Conservation (phyloP, 2,329 filamentous ascomycete genomes). For the Sporothrix luriei region DNA sequence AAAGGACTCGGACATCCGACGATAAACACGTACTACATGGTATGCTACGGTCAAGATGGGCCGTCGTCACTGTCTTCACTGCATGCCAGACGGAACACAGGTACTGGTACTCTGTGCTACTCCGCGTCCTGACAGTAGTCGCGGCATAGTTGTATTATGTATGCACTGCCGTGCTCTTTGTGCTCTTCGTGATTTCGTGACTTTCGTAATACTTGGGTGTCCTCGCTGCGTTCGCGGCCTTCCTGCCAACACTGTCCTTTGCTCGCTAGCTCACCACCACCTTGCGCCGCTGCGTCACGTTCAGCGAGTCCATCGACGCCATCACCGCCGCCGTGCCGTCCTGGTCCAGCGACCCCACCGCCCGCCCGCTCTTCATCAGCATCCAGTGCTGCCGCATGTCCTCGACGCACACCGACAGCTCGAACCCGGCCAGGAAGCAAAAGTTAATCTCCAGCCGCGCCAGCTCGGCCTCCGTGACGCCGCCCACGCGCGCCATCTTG, state of each 20-base stretch:
- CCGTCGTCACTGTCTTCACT: too few relatives aligned
- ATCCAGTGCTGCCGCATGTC: slow-evolving; percentile 67
- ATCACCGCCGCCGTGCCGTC: slow-evolving; percentile 32
- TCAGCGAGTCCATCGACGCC: slow-evolving; percentile 28
- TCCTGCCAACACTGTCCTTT: not conserved
- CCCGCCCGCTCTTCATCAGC: slow-evolving; percentile 52
- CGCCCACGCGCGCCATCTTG: slow-evolving; percentile 83
- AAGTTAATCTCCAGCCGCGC: slow-evolving; percentile 86
- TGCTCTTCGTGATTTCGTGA: not conserved
- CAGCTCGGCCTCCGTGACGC: slow-evolving; percentile 79
- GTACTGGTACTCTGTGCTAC: too few relatives aligned
- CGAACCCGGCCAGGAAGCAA: slow-evolving; percentile 83
- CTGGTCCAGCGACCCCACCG: slow-evolving; percentile 35
- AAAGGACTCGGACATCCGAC: too few relatives aligned
- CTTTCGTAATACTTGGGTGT: not conserved
- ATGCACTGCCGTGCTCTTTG: not conserved
- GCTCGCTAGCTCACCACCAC: slow-evolving; percentile 37
- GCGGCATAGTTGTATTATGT: not conserved
- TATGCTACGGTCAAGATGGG: too few relatives aligned
- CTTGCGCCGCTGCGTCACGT: not conserved
- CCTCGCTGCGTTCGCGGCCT: too few relatives aligned
- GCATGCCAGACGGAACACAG: not conserved
- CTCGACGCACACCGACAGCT: slow-evolving; percentile 66
- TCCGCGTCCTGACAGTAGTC: not conserved
- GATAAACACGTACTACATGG: not conserved